These are phyloP conservation scores for Aethionema arabicum DNA, from an alignment of 345 rosid species.

Conservation along the genomic window DNA sequence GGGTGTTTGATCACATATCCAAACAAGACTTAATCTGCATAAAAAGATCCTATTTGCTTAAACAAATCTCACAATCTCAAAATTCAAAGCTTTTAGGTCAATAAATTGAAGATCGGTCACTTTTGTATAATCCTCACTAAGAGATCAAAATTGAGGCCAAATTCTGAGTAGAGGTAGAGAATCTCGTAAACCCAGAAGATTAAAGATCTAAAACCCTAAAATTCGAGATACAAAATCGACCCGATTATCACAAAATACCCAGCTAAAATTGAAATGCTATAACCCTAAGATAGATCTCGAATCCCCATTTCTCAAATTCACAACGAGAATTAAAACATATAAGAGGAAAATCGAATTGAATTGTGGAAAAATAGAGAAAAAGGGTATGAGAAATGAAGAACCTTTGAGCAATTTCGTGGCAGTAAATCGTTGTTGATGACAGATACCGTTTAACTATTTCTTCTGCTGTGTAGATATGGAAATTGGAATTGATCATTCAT, in stretches of 20 bases:
- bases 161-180: not conserved
- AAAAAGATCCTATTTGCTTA: not conserved
- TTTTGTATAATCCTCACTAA: slow-evolving; percentile 2
- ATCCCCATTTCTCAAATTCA: slow-evolving; percentile 21
- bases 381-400: slow-evolving; percentile 26
- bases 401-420: slow-evolving; percentile 14
- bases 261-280: slow-evolving; percentile 3
- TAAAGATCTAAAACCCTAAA: slow-evolving; percentile 25
- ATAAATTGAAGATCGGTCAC: slow-evolving; percentile 17
- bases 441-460: slow-evolving; percentile 35
- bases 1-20: not conserved
- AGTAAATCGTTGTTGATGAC: slow-evolving; percentile 29
- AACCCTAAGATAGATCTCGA: slow-evolving; percentile 20
- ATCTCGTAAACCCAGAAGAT: slow-evolving; percentile 2
- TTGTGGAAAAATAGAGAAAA: not conserved
- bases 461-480: slow-evolving; percentile 28
- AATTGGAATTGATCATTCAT: not conserved
- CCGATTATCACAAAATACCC: slow-evolving; percentile 12
- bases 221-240: not conserved
- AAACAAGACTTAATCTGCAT: not conserved
- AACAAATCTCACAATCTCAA: slow-evolving; percentile 10
- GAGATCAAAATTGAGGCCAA: not conserved
- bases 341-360: not conserved
- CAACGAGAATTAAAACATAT: slow-evolving; percentile 2
- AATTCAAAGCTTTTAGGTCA: not conserved